Conservation (phyloP, 2,329 filamentous ascomycete genomes). For the Pseudocercospora vitis region DNA sequence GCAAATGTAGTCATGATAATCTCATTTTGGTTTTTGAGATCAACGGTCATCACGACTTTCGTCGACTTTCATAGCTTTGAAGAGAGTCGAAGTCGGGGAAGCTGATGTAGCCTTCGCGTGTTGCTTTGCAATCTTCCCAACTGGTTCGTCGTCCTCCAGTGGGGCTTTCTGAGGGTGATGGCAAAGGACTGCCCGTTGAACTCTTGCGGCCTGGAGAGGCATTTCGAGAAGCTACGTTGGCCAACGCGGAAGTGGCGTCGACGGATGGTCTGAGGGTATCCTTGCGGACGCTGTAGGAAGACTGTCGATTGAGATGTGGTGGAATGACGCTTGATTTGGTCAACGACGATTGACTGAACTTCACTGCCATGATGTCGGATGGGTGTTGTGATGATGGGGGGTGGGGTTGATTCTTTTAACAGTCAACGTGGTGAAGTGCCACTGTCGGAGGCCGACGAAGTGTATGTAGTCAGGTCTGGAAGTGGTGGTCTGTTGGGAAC, state of each 20-base stretch:
- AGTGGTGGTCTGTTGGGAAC: conserved; percentile 1
- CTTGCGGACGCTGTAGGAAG: conserved; percentile 31
- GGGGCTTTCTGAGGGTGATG: conserved; percentile 23
- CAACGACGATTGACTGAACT: conserved; percentile 30
- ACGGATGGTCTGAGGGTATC: conserved; percentile 22
- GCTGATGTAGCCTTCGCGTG: conserved; percentile 37
- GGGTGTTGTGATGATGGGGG: conserved; percentile 4
- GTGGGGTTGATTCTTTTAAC: no score
- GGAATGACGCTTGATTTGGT: conserved; percentile 31
- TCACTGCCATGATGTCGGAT: conserved; percentile 23
- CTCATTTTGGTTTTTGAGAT: neutral
- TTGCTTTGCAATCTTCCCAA: conserved; percentile 36
- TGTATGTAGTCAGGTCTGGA: conserved; percentile 2
- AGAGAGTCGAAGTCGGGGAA: conserved; percentile 37
- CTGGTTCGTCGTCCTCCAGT: conserved; percentile 27
- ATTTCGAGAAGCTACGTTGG: conserved; percentile 30
- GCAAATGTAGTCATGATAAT: neutral
- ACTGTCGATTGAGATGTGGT: conserved; percentile 34
- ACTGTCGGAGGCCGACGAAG: neutral
- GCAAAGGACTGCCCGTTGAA: conserved; percentile 23
- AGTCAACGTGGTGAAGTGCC: no score
- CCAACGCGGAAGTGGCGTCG: conserved; percentile 25
- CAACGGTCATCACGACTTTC: conserved; percentile 2
- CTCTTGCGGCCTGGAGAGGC: conserved; percentile 28
- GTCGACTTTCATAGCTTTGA: conserved; percentile 8